These are phyloP conservation scores for Entomortierella beljakovae DNA, from an alignment of 192 early-diverging fungal species.

Conservation along the genomic window DNA sequence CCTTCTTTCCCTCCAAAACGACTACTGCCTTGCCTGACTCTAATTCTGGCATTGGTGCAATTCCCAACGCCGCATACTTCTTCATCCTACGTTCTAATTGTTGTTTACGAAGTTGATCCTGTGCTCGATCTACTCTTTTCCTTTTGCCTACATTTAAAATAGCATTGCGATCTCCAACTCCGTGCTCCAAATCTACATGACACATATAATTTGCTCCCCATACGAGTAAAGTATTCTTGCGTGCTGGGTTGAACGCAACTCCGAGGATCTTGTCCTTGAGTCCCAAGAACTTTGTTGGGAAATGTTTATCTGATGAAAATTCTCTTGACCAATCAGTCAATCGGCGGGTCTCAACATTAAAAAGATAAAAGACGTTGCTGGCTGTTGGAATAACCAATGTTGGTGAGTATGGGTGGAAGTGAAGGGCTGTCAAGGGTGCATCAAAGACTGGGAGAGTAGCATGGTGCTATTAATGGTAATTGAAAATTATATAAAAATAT, in stretches of 20 bases:
- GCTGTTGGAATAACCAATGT: constrained; percentile 68
- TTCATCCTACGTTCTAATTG: constrained; percentile 60
- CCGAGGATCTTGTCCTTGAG: constrained; percentile 81
- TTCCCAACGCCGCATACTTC: constrained; percentile 51
- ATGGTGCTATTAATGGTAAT: constrained; percentile 61
- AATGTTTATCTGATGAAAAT: constrained; percentile 65
- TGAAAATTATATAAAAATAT: background rate
- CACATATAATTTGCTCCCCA: constrained; percentile 80
- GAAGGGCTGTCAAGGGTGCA: constrained; percentile 72
- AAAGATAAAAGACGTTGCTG: constrained; percentile 84
- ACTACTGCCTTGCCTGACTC: constrained; percentile 54
- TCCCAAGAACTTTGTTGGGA: constrained; percentile 74
- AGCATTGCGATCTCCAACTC: constrained; percentile 64
- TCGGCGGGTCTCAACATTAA: constrained; percentile 73
- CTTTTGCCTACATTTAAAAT: constrained; percentile 69
- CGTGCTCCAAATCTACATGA: constrained; percentile 75
- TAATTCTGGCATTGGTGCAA: constrained; percentile 32
- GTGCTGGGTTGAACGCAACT: constrained; percentile 73
- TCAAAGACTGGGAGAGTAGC: constrained; percentile 70
- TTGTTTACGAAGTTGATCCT: constrained; percentile 52
- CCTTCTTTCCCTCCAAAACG: constrained; percentile 44
- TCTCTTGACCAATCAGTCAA: constrained; percentile 87
- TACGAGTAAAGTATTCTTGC: constrained; percentile 70
- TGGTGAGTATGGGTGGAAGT: constrained; percentile 71
- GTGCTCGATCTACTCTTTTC: constrained; percentile 64